A percentile compares a stretch with the other conserved stretches of the same genome.
These are phyloP conservation scores for Salinomyces thailandicus DNA, from an alignment of 2,329 filamentous ascomycete genomes.

Conservation along the genomic window DNA sequence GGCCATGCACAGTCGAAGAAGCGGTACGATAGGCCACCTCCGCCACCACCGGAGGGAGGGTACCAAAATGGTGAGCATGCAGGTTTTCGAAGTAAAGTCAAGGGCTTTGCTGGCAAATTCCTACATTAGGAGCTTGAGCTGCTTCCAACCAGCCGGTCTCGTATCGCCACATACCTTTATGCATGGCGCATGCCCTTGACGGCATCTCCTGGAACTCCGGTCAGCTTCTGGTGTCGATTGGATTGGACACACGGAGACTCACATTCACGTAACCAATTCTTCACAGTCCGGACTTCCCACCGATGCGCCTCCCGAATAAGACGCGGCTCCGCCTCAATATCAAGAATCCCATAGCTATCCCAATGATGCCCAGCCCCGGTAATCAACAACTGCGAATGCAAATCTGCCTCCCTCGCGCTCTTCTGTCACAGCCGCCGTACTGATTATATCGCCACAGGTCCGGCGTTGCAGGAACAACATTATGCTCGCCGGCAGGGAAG, in stretches of 20 bases:
- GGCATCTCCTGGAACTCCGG: too few relatives aligned
- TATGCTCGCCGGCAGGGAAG: slow-evolving; percentile 39
- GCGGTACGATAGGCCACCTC: slow-evolving; percentile 9
- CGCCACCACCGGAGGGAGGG: slow-evolving; percentile 7
- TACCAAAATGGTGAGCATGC: slow-evolving; percentile 2
- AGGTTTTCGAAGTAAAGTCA: slow-evolving; percentile 11
- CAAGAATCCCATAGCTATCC: slow-evolving; percentile 35
- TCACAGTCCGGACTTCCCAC: slow-evolving; percentile 51
- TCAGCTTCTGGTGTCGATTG: too few relatives aligned
- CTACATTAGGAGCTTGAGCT: slow-evolving; percentile 6
- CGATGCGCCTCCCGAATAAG: slow-evolving; percentile 52
- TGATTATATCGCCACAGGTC: slow-evolving; percentile 34
- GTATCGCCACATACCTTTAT: too few relatives aligned
- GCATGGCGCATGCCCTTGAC: too few relatives aligned
- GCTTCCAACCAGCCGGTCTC: too few relatives aligned
- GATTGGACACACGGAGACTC: too few relatives aligned
- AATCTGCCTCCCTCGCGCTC: slow-evolving; percentile 43
- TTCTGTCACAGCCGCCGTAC: slow-evolving; percentile 42
- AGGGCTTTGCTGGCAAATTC: slow-evolving; percentile 12
- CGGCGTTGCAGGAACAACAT: slow-evolving; percentile 35
- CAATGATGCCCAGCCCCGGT: slow-evolving; percentile 41
- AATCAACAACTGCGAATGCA: slow-evolving; percentile 43
- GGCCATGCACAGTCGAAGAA: slow-evolving; percentile 4
- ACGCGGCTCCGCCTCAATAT: slow-evolving; percentile 46
- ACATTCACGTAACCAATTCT: slow-evolving; percentile 56